phyloP scores from a whole-genome alignment of 78 protist genomes.

The Cavenderia fasciculata region DNA sequence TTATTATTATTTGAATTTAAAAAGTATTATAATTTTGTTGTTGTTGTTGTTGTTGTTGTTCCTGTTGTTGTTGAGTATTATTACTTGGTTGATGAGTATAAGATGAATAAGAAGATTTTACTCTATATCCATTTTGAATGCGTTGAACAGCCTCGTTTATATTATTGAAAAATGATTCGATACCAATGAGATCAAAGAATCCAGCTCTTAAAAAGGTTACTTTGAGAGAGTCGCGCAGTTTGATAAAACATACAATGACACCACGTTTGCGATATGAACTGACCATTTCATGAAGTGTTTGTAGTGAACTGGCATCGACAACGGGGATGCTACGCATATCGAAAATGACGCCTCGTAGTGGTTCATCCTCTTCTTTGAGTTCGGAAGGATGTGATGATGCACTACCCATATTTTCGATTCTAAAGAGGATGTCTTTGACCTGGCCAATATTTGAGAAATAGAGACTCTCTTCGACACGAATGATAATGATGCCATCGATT shows the following conservation, averaged over 20 bases:
- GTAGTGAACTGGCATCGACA: conserved; percentile 54
- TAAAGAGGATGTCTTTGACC: conserved; percentile 58
- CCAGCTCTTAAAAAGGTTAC: conserved; percentile 56
- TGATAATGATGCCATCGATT: conserved; percentile 49
- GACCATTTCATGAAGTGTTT: conserved; percentile 49
- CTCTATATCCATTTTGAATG: background rate
- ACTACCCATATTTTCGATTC: conserved; percentile 71
- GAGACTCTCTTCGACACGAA: conserved; percentile 63
- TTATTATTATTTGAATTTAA: too few species aligned
- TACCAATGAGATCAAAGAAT: conserved; percentile 47
- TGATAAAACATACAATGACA: conserved; percentile 47
- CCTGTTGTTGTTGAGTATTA: too few species aligned
- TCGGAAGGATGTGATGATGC: conserved; percentile 74
- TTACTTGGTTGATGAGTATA: too few species aligned
- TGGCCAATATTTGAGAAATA: conserved; percentile 77
- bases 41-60: too few species aligned
- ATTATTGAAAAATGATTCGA: conserved; percentile 15
- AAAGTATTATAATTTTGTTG: too few species aligned
- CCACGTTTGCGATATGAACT: conserved; percentile 4
- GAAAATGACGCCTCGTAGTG: conserved; percentile 38
- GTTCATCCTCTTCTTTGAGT: background rate
- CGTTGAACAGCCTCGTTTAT: conserved; percentile 51
- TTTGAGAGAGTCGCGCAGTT: conserved; percentile 37
- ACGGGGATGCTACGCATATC: conserved; percentile 71
- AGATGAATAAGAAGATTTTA: background rate